phyloP scores from a whole-genome alignment of 257 asterid genomes.

The Anisodus tanguticus region DNA sequence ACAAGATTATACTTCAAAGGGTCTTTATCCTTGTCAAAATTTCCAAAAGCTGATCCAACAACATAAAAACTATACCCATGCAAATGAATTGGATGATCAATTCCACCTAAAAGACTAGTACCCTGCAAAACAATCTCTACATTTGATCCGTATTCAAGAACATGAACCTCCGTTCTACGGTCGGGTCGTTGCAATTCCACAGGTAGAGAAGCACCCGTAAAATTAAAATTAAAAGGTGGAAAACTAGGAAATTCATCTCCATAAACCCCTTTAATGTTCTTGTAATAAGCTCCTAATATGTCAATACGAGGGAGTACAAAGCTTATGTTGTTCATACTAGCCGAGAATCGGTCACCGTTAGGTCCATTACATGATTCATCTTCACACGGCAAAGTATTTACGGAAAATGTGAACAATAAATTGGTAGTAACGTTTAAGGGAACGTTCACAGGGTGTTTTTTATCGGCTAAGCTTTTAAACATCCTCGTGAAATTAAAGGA shows the following conservation, averaged over 20 bases:
- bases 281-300: constrained; percentile 68
- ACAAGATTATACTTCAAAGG: constrained; percentile 36
- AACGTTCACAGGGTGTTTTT: constrained; percentile 48
- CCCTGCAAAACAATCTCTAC: constrained; percentile 32
- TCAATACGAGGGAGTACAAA: constrained; percentile 45
- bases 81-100: constrained; percentile 36
- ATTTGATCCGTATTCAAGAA: constrained; percentile 31
- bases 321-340: constrained; percentile 69
- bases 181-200: neutral
- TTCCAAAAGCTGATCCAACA: constrained; percentile 33
- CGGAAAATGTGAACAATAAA: constrained; percentile 49
- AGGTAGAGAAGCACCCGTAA: constrained; percentile 31
- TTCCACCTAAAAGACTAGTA: constrained; percentile 18
- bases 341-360: constrained; percentile 40
- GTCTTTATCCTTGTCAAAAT: constrained; percentile 27
- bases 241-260: constrained; percentile 45
- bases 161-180: constrained; percentile 26
- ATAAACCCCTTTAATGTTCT: constrained; percentile 47
- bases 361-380: constrained; percentile 51
- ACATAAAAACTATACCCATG: constrained; percentile 37
- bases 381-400: constrained; percentile 43
- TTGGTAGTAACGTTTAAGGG: constrained; percentile 38
- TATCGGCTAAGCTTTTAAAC: constrained; percentile 49
- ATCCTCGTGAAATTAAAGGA: constrained; percentile 49
- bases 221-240: constrained; percentile 45